Base-by-base conservation (phyloP, 108 stramenopile genomes). In the Skeletonema potamos region DNA sequence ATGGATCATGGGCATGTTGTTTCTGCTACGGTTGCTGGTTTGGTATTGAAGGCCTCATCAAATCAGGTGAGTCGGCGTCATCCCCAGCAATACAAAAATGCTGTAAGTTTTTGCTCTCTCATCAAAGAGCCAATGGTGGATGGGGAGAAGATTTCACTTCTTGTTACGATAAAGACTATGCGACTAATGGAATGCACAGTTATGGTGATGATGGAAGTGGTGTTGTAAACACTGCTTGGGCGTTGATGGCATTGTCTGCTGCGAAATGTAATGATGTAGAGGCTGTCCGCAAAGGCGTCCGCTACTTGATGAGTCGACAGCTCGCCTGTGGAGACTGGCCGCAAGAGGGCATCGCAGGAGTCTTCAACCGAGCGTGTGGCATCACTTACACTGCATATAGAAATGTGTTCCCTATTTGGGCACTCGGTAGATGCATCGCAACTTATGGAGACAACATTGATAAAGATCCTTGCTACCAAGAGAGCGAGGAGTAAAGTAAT, bases 321-420 rank as follows among this genome's bases (percentile, higher is more conserved):
- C 85, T 97, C 17, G 84, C 85, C 1, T 81, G 76, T 56, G 99
- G 99, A 7, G 99, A 99, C 74, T 99, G 97, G 98, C 93, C 95
- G 15, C 99, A 99, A 60, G 97, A 99, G 84, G 96, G 97, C n/a
- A 97, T 98, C 46, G 84, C 96, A 22, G 99, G 99, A 41, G 97
- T 99, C 4, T 99, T 99, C 80, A 99, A 99, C 71, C 89, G 98
- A 66, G 89, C 93, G 26, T 96, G 96, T 76, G 97, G 97, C 36
- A 99, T 99, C 74, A 97, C 99, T 9, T 99, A 99, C 88, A 97
- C 97, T n/a, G 89, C 94, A 8, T 99, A 99, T 77, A 89, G 99
- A 39, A 99, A 99, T 77, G 85, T 98, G 11, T 99, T 98, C 82
- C 97, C 99, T 44, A 93, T 99, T 66, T 99, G 99, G 99, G 99